Evolutionary conservation across 805 yeast species (phyloP).

Genomic region (Vanderwaltozyma verrucispora): DNA sequence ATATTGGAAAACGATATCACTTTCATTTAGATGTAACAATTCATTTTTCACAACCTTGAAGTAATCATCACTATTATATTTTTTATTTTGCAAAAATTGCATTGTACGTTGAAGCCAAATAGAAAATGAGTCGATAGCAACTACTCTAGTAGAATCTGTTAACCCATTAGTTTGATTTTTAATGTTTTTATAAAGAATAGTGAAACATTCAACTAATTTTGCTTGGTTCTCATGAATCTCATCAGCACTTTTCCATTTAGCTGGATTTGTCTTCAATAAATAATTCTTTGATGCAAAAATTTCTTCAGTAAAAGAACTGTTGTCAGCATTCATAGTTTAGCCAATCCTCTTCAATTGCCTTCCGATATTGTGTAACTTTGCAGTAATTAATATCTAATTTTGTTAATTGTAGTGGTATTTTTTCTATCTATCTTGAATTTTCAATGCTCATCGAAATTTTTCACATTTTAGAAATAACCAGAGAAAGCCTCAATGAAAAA

Average conservation of each 20-base stretch:
- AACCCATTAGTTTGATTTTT: slow-evolving; percentile 4
- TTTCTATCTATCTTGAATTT: neutral
- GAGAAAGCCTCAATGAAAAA: neutral
- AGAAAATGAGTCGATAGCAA: slow-evolving; percentile 49
- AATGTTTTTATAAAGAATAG: slow-evolving; percentile 3
- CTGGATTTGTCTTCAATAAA: slow-evolving; percentile 7
- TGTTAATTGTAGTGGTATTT: no score
- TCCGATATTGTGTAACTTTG: no score
- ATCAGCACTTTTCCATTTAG: slow-evolving; percentile 4
- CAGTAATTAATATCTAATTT: no score
- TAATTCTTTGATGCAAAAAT: slow-evolving; percentile 2
- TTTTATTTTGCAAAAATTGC: slow-evolving; percentile 28
- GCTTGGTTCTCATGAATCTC: slow-evolving; percentile 2
- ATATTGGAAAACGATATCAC: slow-evolving; percentile 36
- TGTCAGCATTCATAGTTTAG: neutral
- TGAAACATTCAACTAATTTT: slow-evolving; percentile 1
- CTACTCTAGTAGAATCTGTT: slow-evolving; percentile 19
- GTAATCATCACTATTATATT: slow-evolving; percentile 10
- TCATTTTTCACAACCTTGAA: slow-evolving; percentile 4
- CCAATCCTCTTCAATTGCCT: no score
- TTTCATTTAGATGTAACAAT: slow-evolving; percentile 13
- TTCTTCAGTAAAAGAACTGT: neutral
- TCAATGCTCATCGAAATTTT: neutral
- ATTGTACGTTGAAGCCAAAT: slow-evolving; percentile 52
- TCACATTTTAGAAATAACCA: neutral